Evolutionary conservation across 768 basidiomycete genomes (phyloP), one percentile per base, ranked within the genome.

Genomic region (Hypholoma fasciculare): DNA sequence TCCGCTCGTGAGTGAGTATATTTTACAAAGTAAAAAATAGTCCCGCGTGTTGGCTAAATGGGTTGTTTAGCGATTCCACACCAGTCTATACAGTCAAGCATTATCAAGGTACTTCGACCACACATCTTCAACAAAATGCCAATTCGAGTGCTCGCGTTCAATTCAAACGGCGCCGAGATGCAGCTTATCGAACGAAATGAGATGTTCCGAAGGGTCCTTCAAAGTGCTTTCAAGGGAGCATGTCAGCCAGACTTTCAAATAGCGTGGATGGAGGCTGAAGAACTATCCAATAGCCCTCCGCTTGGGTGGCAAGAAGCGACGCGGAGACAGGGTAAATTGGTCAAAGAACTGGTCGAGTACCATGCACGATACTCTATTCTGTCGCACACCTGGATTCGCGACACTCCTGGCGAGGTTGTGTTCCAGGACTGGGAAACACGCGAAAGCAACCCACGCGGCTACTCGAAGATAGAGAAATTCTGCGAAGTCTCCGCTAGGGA

Each of bases 101-200:
- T 49, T 13, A 49, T 49, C 9, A 49, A 26, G 12, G 48, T 49
- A 2, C 48, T 49, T 30, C 27, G 48, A 12, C 34, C 48, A 17
- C 56, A 57, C 48, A 48, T 51, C n/a, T 57, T 39, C 49, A 57
- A 57, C 49, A 57, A 49, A n/a, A 57, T 57, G 56, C 56, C 56
- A 13, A 57, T 57, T 8, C 37, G 56, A 26, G 20, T 57, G 11
- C 20, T 57, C 4, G 39, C 49, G 20, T 42, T 57, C 23, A 23
- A 49, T 37, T 42, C 20, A 27, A 20, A 3, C 20, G 49, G 48
- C 36, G 16, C 48, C 11, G 48, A 7, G 4, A 30, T 49, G 48
- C 20, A 51, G 39, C 56, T 57, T 27, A 44, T 57, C 26, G 56
- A 57, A 7, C 39, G 34, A 23, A 38, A 39, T 13, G 56, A 57